phyloP scores from a whole-genome alignment of 768 basidiomycete genomes.

The Podaxis sp. region DNA sequence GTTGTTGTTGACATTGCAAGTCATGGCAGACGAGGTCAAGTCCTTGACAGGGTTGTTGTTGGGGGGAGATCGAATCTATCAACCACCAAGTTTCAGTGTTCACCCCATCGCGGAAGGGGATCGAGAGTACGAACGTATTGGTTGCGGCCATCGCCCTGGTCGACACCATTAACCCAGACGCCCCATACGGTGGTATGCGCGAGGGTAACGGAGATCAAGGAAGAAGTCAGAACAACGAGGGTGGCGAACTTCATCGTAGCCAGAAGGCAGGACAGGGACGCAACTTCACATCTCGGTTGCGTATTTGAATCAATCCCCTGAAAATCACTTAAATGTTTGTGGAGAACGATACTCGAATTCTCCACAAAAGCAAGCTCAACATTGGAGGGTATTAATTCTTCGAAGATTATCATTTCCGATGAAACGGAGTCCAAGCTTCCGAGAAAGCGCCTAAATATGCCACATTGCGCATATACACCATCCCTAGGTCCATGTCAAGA shows the following conservation, averaged over 20 bases:
- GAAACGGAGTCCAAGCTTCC: constrained; percentile 5
- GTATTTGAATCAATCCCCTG: background rate
- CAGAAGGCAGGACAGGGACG: background rate
- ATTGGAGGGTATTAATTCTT: background rate
- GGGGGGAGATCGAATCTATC: constrained; percentile 35
- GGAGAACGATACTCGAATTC: background rate
- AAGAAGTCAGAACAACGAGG: constrained; percentile 22
- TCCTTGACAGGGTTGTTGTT: constrained; percentile 37
- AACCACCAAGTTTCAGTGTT: background rate
- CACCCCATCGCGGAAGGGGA: background rate
- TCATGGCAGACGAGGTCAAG: constrained; percentile 26
- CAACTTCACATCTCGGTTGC: background rate
- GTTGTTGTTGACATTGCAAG: constrained; percentile 32
- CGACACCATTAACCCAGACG: constrained; percentile 35
- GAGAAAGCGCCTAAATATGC: constrained; percentile 16
- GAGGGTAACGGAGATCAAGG: constrained; percentile 19
- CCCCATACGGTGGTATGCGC: constrained; percentile 36
- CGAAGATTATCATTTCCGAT: background rate
- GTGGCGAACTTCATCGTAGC: constrained; percentile 23
- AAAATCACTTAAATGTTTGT: background rate
- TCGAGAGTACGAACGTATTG: constrained; percentile 24
- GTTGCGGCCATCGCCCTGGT: constrained; percentile 33
- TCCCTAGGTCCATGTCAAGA: background rate
- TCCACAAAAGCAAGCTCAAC: background rate
- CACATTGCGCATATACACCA: background rate